Conservation (phyloP, 768 basidiomycete species). For the Boletellus emodensis region DNA sequence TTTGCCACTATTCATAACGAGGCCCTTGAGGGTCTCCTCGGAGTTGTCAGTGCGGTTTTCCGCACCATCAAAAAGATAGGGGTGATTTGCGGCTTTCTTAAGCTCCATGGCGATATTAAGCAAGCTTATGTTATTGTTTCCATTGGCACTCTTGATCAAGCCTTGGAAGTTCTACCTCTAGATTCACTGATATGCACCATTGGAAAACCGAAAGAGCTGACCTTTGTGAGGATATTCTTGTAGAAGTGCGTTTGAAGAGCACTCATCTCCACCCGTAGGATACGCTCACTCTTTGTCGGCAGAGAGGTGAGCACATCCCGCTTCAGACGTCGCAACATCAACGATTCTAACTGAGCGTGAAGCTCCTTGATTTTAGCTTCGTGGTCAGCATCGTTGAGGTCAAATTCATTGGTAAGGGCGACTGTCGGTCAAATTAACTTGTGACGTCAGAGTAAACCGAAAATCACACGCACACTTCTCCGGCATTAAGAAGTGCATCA, state of each 20-base stretch:
- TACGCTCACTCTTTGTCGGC: conserved; percentile 97
- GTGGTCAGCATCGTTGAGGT: conserved; percentile 89
- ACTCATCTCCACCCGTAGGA: conserved; percentile 96
- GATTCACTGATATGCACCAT: conserved; percentile 2
- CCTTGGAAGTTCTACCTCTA: conserved; percentile 80
- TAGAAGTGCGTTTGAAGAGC: conserved; percentile 96
- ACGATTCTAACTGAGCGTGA: conserved; percentile 84
- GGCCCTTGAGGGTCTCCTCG: conserved; percentile 89
- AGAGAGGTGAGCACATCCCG: conserved; percentile 93
- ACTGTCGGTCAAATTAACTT: conserved; percentile 44
- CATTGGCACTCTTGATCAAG: conserved; percentile 84
- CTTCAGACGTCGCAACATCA: conserved; percentile 95
- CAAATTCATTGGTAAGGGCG: conserved; percentile 91
- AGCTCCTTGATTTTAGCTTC: conserved; percentile 94
- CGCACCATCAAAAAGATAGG: conserved; percentile 95
- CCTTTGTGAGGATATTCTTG: conserved; percentile 96
- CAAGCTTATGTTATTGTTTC: conserved; percentile 87
- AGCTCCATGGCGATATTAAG: conserved; percentile 99
- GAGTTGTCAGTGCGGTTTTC: conserved; percentile 57
- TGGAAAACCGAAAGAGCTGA: conserved; percentile 24
- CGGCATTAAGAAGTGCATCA: conserved; percentile 99
- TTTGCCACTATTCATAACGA: conserved; percentile 98
- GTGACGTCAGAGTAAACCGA: not conserved
- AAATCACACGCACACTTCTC: conserved; percentile 72
- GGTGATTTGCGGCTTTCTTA: conserved; percentile 98